Percentiles rank a stretch among this genome's conserved stretches.
Conservation (phyloP, 2,329 filamentous ascomycete species). For the Talaromyces atroroseus region DNA sequence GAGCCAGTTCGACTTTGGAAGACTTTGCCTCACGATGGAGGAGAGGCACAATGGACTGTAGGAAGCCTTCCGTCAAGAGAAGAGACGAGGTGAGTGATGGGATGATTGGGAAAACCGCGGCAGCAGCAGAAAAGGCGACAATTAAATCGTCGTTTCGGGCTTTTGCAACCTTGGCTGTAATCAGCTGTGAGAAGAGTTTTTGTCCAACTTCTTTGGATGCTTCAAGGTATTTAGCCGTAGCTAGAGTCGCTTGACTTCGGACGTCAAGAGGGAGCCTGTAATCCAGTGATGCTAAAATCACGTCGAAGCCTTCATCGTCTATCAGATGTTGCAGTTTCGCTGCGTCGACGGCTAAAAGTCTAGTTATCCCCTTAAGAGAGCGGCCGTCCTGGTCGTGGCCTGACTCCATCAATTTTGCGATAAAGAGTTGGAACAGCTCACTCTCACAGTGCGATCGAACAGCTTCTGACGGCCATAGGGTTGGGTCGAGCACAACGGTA, state of each 20-base stretch:
- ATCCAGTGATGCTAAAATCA: conserved; percentile 79
- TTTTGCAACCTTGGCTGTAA: conserved; percentile 64
- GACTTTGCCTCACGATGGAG: conserved; percentile 79
- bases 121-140: conserved; percentile 86
- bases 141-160: conserved; percentile 84
- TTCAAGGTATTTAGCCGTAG: conserved; percentile 77
- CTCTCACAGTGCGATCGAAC: conserved; percentile 41
- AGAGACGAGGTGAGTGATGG: conserved; percentile 68
- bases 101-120: conserved; percentile 79
- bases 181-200: conserved; percentile 65
- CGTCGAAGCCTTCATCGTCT: conserved; percentile 73
- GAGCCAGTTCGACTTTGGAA: conserved; percentile 76
- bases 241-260: conserved; percentile 74
- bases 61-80: conserved; percentile 84
- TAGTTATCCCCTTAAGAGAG: conserved; percentile 56
- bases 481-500: conserved; percentile 41
- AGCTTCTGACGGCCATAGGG: conserved; percentile 41
- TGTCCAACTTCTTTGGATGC: conserved; percentile 66
- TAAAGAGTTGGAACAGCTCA: conserved; percentile 57
- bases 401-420: conserved; percentile 86
- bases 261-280: conserved; percentile 69
- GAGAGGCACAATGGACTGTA: conserved; percentile 68
- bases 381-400: conserved; percentile 66
- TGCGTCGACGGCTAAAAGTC: conserved; percentile 53
- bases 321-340: conserved; percentile 42